Conservation (phyloP, 2,329 filamentous ascomycete genomes). For the Monilinia polystroma region DNA sequence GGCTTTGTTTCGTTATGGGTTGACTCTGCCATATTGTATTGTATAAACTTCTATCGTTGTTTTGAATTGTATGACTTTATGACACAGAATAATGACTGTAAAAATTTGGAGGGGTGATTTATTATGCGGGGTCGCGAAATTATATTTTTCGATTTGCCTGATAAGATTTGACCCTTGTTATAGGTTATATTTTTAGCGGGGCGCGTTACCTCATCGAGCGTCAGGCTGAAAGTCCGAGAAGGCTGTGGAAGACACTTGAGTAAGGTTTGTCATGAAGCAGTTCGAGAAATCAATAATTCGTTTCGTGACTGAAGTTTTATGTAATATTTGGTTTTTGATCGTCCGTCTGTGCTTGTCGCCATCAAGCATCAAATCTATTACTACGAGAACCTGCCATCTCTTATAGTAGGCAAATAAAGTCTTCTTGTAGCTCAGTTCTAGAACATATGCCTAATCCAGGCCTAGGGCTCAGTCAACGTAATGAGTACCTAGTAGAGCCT, state of each 20-base stretch:
- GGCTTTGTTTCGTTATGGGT: constrained; percentile 43
- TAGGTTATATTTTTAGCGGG: background rate
- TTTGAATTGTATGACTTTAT: background rate
- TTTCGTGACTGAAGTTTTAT: background rate
- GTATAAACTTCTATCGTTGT: background rate
- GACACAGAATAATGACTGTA: constrained; percentile 24
- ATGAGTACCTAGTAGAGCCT: background rate
- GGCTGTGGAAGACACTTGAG: constrained; percentile 6
- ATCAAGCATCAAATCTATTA: background rate
- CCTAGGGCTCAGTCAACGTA: background rate
- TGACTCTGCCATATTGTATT: constrained; percentile 45
- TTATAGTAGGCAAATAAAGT: background rate
- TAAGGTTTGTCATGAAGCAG: constrained; percentile 17
- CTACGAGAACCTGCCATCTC: background rate
- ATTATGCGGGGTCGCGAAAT: constrained; percentile 17
- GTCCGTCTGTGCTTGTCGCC: background rate
- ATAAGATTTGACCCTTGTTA: constrained; percentile 22
- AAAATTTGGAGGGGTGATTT: constrained; percentile 31
- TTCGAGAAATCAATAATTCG: no score
- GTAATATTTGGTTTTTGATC: no score
- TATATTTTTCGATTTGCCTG: constrained; percentile 31
- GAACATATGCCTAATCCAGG: background rate
- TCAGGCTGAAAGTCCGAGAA: constrained; percentile 28
- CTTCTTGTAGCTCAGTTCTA: background rate
- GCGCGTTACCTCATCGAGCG: constrained; percentile 23